Evolutionary conservation across 352 stramenopile species (phyloP).

Genomic region (Plasmopara halstedii): DNA sequence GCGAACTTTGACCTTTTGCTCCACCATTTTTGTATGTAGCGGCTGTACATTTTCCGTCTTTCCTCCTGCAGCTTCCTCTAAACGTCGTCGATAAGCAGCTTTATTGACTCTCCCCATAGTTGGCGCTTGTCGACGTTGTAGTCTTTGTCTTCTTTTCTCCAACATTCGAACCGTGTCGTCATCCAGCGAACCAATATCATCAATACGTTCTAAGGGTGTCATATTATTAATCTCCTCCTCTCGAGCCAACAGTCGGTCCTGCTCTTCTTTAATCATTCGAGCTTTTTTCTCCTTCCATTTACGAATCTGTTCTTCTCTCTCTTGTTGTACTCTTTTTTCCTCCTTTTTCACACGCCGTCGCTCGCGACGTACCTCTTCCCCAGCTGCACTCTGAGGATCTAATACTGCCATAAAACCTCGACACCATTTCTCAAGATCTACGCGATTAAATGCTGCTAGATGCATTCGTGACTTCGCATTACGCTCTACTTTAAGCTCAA

Average conservation of each 20-base stretch:
- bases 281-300: slow-evolving; percentile 63
- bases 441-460: slow-evolving; percentile 68
- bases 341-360: slow-evolving; percentile 50
- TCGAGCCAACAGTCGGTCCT: slow-evolving; percentile 39
- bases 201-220: slow-evolving; percentile 60
- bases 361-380: slow-evolving; percentile 50
- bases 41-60: slow-evolving; percentile 76
- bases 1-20: slow-evolving; percentile 54
- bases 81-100: slow-evolving; percentile 55
- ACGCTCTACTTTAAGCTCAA: slow-evolving; percentile 72
- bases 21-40: slow-evolving; percentile 50
- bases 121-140: slow-evolving; percentile 58
- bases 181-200: slow-evolving; percentile 59
- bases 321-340: slow-evolving; percentile 45
- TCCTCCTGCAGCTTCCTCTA: slow-evolving; percentile 67
- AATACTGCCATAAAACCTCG: slow-evolving; percentile 65
- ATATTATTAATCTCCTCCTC: slow-evolving; percentile 72
- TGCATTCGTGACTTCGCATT: slow-evolving; percentile 43
- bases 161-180: slow-evolving; percentile 65
- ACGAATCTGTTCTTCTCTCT: slow-evolving; percentile 57
- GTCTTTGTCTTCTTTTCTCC: slow-evolving; percentile 65
- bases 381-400: slow-evolving; percentile 50
- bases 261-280: slow-evolving; percentile 43
- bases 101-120: slow-evolving; percentile 73
- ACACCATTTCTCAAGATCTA: slow-evolving; percentile 80